phyloP scores from a whole-genome alignment of 441 rosid species.

The Brassica hybrid region DNA sequence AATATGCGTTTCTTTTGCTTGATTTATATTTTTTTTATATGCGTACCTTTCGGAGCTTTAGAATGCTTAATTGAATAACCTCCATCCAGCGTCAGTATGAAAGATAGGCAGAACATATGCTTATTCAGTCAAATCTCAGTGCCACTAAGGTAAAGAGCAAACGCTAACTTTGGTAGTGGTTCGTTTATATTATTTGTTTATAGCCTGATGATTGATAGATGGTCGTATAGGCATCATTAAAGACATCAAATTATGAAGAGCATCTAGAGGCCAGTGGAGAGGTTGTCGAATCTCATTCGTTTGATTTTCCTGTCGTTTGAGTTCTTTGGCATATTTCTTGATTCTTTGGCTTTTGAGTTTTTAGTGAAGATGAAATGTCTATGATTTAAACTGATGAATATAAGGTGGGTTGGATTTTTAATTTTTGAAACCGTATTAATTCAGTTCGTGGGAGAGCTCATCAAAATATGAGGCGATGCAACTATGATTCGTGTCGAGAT shows the following conservation, averaged over 20 bases:
- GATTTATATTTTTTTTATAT: no score
- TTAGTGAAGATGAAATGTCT: background rate
- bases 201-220: background rate
- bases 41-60: no score
- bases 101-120: background rate
- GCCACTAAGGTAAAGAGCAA: background rate
- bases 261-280: background rate
- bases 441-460: no score
- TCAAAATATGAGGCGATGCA: no score
- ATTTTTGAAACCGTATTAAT: no score
- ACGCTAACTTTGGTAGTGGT: background rate
- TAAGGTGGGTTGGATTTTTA: no score
- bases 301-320: background rate
- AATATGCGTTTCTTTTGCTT: no score
- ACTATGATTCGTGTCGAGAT: no score
- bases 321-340: background rate
- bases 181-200: background rate
- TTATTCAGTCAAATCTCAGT: background rate
- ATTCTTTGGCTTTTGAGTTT: background rate
- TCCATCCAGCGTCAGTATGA: background rate
- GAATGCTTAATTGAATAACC: background rate
- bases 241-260: background rate
- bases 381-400: background rate
- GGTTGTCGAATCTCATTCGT: background rate
- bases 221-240: background rate